Percentiles rank a stretch among this genome's conserved stretches.
These are phyloP conservation scores for Chaetomiaceae sp. DNA, from an alignment of 2,329 filamentous ascomycete species.

Conservation along the genomic window DNA sequence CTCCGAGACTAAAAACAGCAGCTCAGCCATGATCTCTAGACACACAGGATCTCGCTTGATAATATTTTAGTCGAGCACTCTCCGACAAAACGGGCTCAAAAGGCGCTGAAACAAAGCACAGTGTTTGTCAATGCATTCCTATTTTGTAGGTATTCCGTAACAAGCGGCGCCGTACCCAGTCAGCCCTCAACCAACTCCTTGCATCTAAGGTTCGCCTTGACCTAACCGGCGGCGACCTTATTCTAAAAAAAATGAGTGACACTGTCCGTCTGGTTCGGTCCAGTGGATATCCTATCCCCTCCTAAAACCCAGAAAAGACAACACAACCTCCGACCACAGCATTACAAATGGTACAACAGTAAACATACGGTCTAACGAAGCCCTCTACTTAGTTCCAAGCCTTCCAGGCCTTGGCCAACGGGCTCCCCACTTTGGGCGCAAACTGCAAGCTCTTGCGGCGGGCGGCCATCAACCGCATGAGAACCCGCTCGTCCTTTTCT, in stretches of 20 bases:
- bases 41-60: no score
- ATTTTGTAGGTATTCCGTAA: no score
- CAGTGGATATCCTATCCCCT: neutral
- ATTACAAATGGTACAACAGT: neutral
- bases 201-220: neutral
- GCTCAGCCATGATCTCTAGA: no score
- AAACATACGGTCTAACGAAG: neutral
- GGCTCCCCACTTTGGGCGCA: constrained; percentile 70
- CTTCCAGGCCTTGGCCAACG: constrained; percentile 57
- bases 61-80: no score
- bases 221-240: neutral
- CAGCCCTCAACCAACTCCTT: neutral
- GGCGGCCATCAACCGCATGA: constrained; percentile 64
- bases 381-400: constrained; percentile 15
- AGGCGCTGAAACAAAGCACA: no score
- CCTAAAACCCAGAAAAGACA: neutral
- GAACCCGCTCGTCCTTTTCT: constrained; percentile 53
- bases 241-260: constrained; percentile 10
- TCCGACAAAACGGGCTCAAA: no score
- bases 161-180: no score
- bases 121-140: no score
- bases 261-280: neutral
- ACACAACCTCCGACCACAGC: neutral
- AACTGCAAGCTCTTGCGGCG: constrained; percentile 74
- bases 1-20: no score